A percentile compares a stretch with the other conserved stretches of the same genome.
These are phyloP conservation scores for Penicillium maclennaniae DNA, from an alignment of 495 filamentous ascomycete genomes.

Conservation along the genomic window DNA sequence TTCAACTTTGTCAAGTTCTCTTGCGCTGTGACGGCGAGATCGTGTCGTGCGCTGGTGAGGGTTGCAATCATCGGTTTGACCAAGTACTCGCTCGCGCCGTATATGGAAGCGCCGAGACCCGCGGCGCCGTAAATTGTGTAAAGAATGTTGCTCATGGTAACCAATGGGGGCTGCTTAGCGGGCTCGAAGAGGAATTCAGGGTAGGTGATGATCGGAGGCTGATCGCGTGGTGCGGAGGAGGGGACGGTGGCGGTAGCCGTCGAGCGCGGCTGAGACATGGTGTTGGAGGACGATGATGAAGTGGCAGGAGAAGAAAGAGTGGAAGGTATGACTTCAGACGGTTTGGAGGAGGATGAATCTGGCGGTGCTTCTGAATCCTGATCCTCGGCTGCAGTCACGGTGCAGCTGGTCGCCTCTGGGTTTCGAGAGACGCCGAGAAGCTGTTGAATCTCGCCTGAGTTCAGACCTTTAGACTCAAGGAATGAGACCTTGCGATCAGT, in stretches of 20 bases:
- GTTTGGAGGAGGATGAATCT: slow-evolving; percentile 14
- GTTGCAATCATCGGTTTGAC: slow-evolving; percentile 76
- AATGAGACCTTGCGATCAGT: slow-evolving; percentile 73
- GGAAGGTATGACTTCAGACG: slow-evolving; percentile 15
- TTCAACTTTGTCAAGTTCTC: slow-evolving; percentile 67
- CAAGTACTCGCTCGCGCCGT: slow-evolving; percentile 76
- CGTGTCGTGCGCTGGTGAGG: slow-evolving; percentile 74
- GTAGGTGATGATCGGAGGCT: slow-evolving; percentile 92
- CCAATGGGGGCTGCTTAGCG: slow-evolving; percentile 67
- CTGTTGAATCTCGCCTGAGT: slow-evolving; percentile 59
- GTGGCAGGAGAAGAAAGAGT: slow-evolving; percentile 12
- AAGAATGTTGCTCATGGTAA: slow-evolving; percentile 70
- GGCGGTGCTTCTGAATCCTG: slow-evolving; percentile 11
- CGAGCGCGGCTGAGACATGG: slow-evolving; percentile 17
- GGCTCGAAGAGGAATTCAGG: slow-evolving; percentile 79
- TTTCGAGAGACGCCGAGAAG: slow-evolving; percentile 54
- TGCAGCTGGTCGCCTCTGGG: slow-evolving; percentile 26
- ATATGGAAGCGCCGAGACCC: slow-evolving; percentile 66
- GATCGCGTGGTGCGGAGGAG: slow-evolving; percentile 41
- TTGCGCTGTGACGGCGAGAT: slow-evolving; percentile 64
- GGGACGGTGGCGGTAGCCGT: slow-evolving; percentile 12
- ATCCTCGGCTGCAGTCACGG: slow-evolving; percentile 18
- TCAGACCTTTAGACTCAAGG: slow-evolving; percentile 74
- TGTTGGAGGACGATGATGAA: slow-evolving; percentile 8
- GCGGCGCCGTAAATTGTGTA: slow-evolving; percentile 75